phyloP scores from a whole-genome alignment of 2,329 filamentous ascomycete species.

The Exutisphaerella laricina region DNA sequence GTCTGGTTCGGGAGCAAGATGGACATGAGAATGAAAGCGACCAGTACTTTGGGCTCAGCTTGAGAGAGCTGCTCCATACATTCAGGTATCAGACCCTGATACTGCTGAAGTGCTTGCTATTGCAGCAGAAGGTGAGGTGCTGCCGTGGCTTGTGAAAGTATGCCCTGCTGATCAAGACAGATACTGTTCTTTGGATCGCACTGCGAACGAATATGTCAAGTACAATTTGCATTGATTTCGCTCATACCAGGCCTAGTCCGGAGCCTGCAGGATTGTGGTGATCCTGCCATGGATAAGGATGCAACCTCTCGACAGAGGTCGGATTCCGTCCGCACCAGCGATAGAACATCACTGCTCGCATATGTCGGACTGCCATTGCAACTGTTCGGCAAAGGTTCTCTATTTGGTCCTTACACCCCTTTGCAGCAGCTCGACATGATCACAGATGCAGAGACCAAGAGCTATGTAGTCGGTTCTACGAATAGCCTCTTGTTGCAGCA shows the following conservation, averaged over 20 bases:
- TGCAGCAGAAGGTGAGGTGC: conserved; percentile 79
- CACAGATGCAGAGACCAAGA: conserved; percentile 90
- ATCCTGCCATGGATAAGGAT: conserved; percentile 83
- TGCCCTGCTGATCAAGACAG: conserved; percentile 43
- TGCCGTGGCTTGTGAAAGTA: conserved; percentile 43
- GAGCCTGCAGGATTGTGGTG: conserved; percentile 89
- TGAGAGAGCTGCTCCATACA: conserved; percentile 79
- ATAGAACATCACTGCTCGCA: conserved; percentile 78
- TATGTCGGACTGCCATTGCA: conserved; percentile 96
- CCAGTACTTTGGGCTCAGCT: conserved; percentile 67
- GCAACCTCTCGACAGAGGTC: conserved; percentile 69
- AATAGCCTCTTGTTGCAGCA: conserved; percentile 92
- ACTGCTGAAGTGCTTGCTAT: conserved; percentile 83
- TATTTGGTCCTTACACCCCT: conserved; percentile 95
- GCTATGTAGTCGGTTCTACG: conserved; percentile 94
- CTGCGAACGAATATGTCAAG: conserved; percentile 94
- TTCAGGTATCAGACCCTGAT: conserved; percentile 94
- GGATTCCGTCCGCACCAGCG: conserved; percentile 83
- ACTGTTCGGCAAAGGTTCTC: conserved; percentile 89
- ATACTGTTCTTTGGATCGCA: conserved; percentile 99
- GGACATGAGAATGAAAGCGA: conserved; percentile 70
- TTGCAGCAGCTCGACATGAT: conserved; percentile 92
- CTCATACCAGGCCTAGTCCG: conserved; percentile 88
- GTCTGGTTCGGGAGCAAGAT: conserved; percentile 55
- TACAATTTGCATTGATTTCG: conserved; percentile 94